A percentile compares a stretch with the other conserved stretches of the same genome.
Evolutionary conservation across 768 basidiomycete species (phyloP).

Genomic region (Psilocybe cyanescens): DNA sequence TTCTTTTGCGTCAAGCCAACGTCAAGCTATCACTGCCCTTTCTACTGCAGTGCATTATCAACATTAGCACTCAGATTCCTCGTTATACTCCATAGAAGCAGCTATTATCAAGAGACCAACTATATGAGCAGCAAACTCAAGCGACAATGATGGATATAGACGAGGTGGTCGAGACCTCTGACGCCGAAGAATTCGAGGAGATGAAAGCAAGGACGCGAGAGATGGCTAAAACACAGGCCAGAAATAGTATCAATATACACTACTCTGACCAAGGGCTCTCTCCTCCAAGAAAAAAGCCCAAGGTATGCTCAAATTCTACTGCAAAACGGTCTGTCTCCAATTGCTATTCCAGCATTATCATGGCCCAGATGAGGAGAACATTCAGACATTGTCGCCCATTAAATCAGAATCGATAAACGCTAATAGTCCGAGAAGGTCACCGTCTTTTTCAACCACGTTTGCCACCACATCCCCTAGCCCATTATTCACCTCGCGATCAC

Average conservation of each 20-base stretch:
- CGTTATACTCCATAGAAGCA: too few species aligned
- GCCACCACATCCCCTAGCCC: constrained; percentile 10
- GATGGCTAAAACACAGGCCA: neutral
- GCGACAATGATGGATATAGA: constrained; percentile 21
- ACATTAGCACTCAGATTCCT: too few species aligned
- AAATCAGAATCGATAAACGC: constrained; percentile 17
- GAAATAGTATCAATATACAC: neutral
- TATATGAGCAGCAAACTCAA: neutral
- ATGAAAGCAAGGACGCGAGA: constrained; percentile 18
- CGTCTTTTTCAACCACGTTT: constrained; percentile 15
- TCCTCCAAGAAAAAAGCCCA: constrained; percentile 11
- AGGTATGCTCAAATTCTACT: neutral
- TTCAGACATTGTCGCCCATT: constrained; percentile 5
- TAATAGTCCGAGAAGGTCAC: constrained; percentile 10
- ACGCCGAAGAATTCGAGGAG: constrained; percentile 60
- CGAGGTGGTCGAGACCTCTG: constrained; percentile 66
- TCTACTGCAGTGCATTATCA: neutral
- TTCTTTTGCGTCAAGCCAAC: neutral
- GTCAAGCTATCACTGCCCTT: neutral
- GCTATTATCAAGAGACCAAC: neutral
- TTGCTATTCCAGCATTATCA: constrained; percentile 10
- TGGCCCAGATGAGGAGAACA: neutral
- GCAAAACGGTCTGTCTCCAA: neutral
- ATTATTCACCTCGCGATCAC: constrained; percentile 5
- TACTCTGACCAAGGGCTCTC: neutral